Evolutionary conservation across 352 stramenopile species (phyloP).

Genomic region (Globisporangium viniferum): DNA sequence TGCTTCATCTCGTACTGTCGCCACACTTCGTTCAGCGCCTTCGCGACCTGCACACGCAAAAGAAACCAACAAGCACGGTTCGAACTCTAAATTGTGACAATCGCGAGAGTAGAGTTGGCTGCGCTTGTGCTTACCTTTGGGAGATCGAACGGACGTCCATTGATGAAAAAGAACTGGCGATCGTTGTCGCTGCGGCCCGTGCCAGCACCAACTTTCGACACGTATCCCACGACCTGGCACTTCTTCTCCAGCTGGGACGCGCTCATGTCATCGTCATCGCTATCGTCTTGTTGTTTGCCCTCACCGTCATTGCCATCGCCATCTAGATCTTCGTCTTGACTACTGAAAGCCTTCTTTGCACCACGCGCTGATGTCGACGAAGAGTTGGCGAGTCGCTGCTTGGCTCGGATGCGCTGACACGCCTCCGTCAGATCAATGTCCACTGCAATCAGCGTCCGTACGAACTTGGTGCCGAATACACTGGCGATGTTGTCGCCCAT

Average conservation of each 20-base stretch:
- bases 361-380: not conserved
- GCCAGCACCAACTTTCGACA: conserved; percentile 67
- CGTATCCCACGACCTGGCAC: conserved; percentile 56
- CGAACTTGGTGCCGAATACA: conserved; percentile 93
- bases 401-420: conserved; percentile 5
- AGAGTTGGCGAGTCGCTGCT: not conserved
- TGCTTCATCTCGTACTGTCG: conserved; percentile 87
- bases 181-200: conserved; percentile 85
- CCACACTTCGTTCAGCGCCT: conserved; percentile 91
- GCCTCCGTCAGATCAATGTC: conserved; percentile 57
- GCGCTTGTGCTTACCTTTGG: conserved; percentile 42
- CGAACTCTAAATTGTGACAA: not conserved
- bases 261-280: conserved; percentile 20
- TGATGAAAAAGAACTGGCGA: conserved; percentile 96
- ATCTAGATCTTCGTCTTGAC: conserved; percentile 8
- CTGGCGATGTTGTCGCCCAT: conserved; percentile 85
- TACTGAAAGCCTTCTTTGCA: not conserved
- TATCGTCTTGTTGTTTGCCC: conserved; percentile 19
- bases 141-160: conserved; percentile 94
- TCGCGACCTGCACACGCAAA: conserved; percentile 29
- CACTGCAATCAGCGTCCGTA: conserved; percentile 69
- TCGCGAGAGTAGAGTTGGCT: not conserved
- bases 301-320: conserved; percentile 15
- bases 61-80: not conserved
- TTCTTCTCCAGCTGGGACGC: conserved; percentile 18